A percentile compares a stretch with the other conserved stretches of the same genome.
Conservation (phyloP, 345 rosid species). For the Dipteronia sinensis region DNA sequence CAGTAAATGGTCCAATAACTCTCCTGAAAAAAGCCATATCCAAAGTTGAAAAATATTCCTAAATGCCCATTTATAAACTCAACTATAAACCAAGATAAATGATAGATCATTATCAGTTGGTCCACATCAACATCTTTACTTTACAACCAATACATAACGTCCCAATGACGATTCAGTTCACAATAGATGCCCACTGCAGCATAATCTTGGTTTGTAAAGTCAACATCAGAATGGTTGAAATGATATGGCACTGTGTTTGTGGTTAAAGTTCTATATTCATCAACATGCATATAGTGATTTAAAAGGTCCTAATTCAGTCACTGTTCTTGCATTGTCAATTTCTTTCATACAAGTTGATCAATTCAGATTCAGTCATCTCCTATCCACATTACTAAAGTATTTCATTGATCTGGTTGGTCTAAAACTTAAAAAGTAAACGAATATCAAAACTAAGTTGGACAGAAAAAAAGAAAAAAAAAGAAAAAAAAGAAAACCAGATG, state of each 20-base stretch:
- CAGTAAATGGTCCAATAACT: slow-evolving; percentile 1
- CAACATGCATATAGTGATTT: background rate
- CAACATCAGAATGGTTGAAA: background rate
- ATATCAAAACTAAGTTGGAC: background rate
- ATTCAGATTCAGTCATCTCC: background rate
- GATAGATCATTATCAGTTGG: background rate
- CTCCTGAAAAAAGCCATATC: background rate
- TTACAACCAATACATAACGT: background rate
- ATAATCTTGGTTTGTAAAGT: background rate
- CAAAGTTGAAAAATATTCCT: background rate
- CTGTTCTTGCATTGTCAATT: background rate
- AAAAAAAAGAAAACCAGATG: background rate
- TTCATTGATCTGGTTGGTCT: no score
- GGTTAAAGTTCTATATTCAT: background rate
- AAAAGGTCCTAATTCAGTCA: background rate
- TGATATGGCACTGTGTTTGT: background rate
- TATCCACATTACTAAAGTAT: background rate
- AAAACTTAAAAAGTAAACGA: background rate
- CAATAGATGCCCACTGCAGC: background rate
- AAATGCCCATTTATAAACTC: background rate
- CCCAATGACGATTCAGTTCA: slow-evolving; percentile 1
- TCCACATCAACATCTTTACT: background rate
- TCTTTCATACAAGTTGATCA: background rate
- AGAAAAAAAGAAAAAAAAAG: background rate
- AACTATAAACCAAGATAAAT: background rate